Evolutionary conservation across 768 basidiomycete species (phyloP).

Genomic region (Pisolithus marmoratus): DNA sequence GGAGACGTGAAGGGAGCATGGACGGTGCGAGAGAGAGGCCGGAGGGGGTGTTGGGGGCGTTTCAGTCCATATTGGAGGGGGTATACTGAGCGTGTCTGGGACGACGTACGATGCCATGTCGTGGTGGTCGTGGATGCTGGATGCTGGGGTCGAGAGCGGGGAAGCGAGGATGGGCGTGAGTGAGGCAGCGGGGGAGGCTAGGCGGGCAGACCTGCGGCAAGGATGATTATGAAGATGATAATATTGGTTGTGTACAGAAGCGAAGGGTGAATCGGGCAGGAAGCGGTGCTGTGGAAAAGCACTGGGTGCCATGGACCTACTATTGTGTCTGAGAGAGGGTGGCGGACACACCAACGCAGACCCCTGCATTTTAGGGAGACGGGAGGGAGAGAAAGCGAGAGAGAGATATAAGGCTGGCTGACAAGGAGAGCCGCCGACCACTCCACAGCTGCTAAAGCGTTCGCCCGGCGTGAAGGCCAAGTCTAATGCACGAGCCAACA

Average conservation of each 20-base stretch:
- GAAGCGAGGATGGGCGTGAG: slow-evolving; percentile 57
- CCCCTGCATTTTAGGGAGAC: neutral
- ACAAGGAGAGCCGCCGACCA: too few relatives aligned
- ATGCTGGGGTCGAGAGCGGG: slow-evolving; percentile 45
- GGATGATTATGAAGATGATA: neutral
- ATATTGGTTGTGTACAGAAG: neutral
- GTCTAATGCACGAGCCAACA: too few relatives aligned
- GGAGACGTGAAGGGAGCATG: slow-evolving; percentile 30
- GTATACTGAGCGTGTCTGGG: neutral
- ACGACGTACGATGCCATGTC: neutral
- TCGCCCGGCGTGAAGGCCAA: too few relatives aligned
- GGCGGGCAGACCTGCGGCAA: slow-evolving; percentile 20
- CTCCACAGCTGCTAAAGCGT: too few relatives aligned
- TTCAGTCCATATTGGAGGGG: slow-evolving; percentile 50
- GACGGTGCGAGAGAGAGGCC: slow-evolving; percentile 26
- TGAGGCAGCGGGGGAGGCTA: slow-evolving; percentile 35
- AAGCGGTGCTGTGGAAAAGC: slow-evolving; percentile 3
- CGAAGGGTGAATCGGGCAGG: slow-evolving; percentile 7
- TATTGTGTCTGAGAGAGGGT: neutral
- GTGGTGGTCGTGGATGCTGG: neutral
- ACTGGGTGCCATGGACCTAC: neutral
- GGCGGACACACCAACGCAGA: neutral
- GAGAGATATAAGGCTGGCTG: too few relatives aligned
- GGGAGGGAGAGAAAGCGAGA: neutral
- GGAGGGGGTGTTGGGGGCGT: slow-evolving; percentile 55